These are phyloP conservation scores for Pestalotiopsis fici DNA, from an alignment of 2,329 filamentous ascomycete species.

Conservation along the genomic window DNA sequence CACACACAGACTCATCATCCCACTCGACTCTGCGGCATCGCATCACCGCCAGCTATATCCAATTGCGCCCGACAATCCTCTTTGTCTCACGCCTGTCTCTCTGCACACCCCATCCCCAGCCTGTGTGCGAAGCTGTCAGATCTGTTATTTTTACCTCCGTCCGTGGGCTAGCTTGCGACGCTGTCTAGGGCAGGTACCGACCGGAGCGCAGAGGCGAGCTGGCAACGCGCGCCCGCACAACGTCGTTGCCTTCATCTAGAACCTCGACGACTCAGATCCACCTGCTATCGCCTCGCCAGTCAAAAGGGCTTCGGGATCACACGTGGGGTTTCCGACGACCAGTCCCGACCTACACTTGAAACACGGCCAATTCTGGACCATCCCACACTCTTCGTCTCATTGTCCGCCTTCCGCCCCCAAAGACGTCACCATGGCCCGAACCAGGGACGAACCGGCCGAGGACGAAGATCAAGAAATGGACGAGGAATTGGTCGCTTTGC, in stretches of 20 bases:
- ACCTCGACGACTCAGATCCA: not conserved
- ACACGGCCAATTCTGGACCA: not conserved
- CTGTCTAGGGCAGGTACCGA: not conserved
- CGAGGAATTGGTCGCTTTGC: conserved; percentile 51
- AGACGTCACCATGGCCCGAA: conserved; percentile 36
- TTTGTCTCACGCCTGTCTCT: not conserved
- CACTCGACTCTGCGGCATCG: not conserved
- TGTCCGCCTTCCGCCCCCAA: not conserved
- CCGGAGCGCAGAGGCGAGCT: not conserved
- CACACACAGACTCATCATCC: not conserved
- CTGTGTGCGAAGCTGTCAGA: not conserved
- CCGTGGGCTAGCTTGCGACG: not conserved
- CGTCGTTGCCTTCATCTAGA: not conserved
- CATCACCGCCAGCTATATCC: conserved; percentile 6
- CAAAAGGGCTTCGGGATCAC: not conserved
- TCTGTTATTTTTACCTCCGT: not conserved
- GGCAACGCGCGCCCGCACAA: not conserved
- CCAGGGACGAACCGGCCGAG: conserved; percentile 37
- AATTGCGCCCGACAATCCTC: not conserved
- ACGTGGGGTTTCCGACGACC: conserved; percentile 1
- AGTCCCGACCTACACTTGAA: not conserved
- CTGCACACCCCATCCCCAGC: not conserved
- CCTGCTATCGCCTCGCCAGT: not conserved
- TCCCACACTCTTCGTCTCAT: not conserved
- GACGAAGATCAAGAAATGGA: conserved; percentile 39